phyloP scores from a whole-genome alignment of 345 rosid species.

The Ricinus communis region DNA sequence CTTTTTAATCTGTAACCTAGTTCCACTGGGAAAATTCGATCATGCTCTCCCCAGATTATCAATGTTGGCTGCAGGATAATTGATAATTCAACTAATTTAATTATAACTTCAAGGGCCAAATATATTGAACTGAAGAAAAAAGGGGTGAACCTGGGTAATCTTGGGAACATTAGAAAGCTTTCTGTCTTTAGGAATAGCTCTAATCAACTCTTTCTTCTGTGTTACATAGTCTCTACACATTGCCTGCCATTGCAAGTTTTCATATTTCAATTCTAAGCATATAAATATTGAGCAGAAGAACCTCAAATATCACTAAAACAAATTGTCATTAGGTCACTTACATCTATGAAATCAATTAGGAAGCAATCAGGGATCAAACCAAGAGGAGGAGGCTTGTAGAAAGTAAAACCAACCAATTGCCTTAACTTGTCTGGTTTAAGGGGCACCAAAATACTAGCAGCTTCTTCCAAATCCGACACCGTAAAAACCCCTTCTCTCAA shows the following conservation, averaged over 20 bases:
- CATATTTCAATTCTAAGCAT: neutral
- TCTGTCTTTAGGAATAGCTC: slow-evolving; percentile 54
- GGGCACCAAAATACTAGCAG: slow-evolving; percentile 62
- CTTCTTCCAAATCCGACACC: slow-evolving; percentile 71
- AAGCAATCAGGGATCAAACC: slow-evolving; percentile 51
- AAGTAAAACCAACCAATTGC: slow-evolving; percentile 51
- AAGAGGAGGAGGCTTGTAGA: slow-evolving; percentile 44
- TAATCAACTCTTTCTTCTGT: slow-evolving; percentile 56
- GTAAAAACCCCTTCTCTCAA: slow-evolving; percentile 55
- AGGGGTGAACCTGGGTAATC: slow-evolving; percentile 46
- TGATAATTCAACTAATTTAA: neutral
- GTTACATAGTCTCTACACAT: slow-evolving; percentile 46
- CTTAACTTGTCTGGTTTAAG: slow-evolving; percentile 52
- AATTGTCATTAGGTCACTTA: slow-evolving; percentile 18
- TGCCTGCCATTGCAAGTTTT: slow-evolving; percentile 31
- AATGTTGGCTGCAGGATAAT: slow-evolving; percentile 51
- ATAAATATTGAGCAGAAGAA: too few relatives aligned
- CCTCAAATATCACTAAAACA: too few relatives aligned
- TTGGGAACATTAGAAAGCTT: slow-evolving; percentile 48
- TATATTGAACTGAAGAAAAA: neutral
- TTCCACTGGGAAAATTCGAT: slow-evolving; percentile 62
- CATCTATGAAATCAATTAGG: slow-evolving; percentile 57
- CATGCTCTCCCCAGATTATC: slow-evolving; percentile 83
- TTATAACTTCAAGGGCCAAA: neutral
- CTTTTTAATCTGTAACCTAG: slow-evolving; percentile 67